Base-by-base conservation (phyloP, 2,329 filamentous ascomycete species). In the Epichloe brachyelytri region DNA sequence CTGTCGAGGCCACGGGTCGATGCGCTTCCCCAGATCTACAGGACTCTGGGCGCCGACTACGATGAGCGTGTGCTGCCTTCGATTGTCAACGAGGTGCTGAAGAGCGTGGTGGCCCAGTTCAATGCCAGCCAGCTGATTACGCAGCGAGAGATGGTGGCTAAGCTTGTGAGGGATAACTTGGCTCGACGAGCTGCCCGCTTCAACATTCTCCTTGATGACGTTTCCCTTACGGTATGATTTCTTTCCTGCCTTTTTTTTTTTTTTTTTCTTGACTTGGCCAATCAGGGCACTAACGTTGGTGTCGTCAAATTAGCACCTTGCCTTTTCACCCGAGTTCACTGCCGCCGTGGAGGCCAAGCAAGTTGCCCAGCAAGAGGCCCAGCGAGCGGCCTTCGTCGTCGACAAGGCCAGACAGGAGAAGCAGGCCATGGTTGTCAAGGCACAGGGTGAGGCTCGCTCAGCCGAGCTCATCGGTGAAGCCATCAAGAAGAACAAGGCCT, bases 361-460 rank as follows among this genome's bases (percentile, higher is more conserved):
- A 67, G 82, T 86, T 51, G 82, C 82, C 48, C 82, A 86, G 69
- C 93, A 98, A 75, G 93, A 98, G 69, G 93, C 93, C 36, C 93
- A 98, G 72, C 83, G 93, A 57, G 93, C 93, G 36, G 93, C 93
- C 54, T 98, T 98, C 74, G 78, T 98, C 49, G 93, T 98, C 59
- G 93, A 98, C 82, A 96, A 97, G 76, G 93, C 93, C 50, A 85
- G 93, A 59, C 93, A 98, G 73, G 93, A 98, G 79, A 98, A 98
- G 78, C 93, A 98, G 74, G 93, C 93, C 62, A 96, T 90, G 75
- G 89, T 98, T 51, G 93, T 98, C 65, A 88, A 89, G 72, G 93
- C 93, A 4, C 93, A 97, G 82, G 93, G 93, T 88, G 93, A 98
- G 75, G 93, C 93, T 47, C 87, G 93, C 58, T 97, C 93, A 39